Base-by-base conservation (phyloP, 208 protist species). In the Endotrypanum monterogeii region DNA sequence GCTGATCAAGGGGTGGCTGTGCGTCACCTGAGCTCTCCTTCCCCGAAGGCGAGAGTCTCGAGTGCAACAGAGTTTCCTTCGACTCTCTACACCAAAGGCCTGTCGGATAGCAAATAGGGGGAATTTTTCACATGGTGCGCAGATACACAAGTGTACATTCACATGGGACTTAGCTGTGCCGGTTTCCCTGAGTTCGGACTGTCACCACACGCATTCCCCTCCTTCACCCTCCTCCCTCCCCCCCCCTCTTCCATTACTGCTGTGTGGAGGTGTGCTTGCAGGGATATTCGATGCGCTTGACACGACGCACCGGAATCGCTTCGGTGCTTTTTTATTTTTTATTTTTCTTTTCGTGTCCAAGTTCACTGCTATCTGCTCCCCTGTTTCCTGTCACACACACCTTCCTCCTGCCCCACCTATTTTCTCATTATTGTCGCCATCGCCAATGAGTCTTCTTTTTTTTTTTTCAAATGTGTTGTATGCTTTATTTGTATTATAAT, bases 21-120 rank as follows among this genome's bases (percentile, higher is more conserved):
- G 74, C 74, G 2, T 25, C 67, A n/a, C 46, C 23, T 56, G 16
- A 57, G 74, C 23, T 37, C 73, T 5, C 8, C 48, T 57, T 57
- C 23, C n/a, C n/a, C 66, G 55, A 18, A 57, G 74, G 14, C 54
- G 74, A 7, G 35, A 11, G 2, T n/a, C 18, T 16, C 32, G 28
- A 32, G 16, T 1, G 46, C 51, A n/a, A n/a, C 50, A 60, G 60
- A 65, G 25, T 46, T 23, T 46, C 37, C 20, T 44, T 16, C 3
- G 25, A 30, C 54, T 18, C n/a, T 58, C n/a, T 30, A 7, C 54
- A 58, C n/a, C 6, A 9, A 8, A 37, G 16, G 35, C 32, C n/a
- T n/a, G n/a, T n/a, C n/a, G n/a, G n/a, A n/a, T n/a, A n/a, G n/a
- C n/a, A n/a, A n/a, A n/a, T n/a, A n/a, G n/a, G n/a, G n/a, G n/a